phyloP scores from a whole-genome alignment of 2,329 filamentous ascomycete species.

The Diaporthe sp. region DNA sequence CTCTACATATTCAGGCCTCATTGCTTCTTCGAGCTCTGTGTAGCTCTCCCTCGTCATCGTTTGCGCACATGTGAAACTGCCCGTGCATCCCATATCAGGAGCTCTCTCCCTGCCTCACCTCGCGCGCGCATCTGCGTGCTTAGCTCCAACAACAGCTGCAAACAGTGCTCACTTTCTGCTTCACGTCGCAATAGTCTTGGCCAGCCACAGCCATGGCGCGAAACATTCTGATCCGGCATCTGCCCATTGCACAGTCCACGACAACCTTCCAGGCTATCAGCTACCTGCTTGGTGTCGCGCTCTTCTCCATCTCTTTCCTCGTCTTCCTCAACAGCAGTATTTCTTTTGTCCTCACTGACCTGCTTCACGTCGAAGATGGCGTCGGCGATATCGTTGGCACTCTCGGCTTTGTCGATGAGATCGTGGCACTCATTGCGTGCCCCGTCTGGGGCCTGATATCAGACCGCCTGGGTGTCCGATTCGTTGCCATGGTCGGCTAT shows the following conservation, averaged over 20 bases:
- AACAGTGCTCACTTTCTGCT: not conserved
- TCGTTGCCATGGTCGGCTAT: slow-evolving; percentile 83
- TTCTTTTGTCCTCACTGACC: slow-evolving; percentile 87
- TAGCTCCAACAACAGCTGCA: slow-evolving; percentile 15
- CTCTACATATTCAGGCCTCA: slow-evolving; percentile 26
- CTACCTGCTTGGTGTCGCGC: slow-evolving; percentile 84
- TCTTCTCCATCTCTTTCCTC: slow-evolving; percentile 90
- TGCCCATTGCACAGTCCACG: slow-evolving; percentile 72
- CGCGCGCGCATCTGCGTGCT: not conserved
- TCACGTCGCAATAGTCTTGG: not conserved
- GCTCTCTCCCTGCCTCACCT: slow-evolving; percentile 15
- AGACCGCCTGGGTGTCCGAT: slow-evolving; percentile 81
- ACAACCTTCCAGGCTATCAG: slow-evolving; percentile 74
- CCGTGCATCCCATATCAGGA: slow-evolving; percentile 1
- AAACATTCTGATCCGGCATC: slow-evolving; percentile 54
- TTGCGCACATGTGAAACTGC: slow-evolving; percentile 36
- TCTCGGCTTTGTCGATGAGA: slow-evolving; percentile 85
- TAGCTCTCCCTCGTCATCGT: slow-evolving; percentile 12
- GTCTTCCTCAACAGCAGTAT: slow-evolving; percentile 90
- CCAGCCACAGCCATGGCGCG: slow-evolving; percentile 38
- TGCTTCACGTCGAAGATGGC: slow-evolving; percentile 78
- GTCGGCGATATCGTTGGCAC: slow-evolving; percentile 88
- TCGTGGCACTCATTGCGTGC: slow-evolving; percentile 84
- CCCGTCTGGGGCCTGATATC: slow-evolving; percentile 84
- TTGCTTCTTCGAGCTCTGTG: slow-evolving; percentile 12